These are phyloP conservation scores for Hamamelis virginiana DNA, from an alignment of 164 flowering plant genomes.

Conservation along the genomic window DNA sequence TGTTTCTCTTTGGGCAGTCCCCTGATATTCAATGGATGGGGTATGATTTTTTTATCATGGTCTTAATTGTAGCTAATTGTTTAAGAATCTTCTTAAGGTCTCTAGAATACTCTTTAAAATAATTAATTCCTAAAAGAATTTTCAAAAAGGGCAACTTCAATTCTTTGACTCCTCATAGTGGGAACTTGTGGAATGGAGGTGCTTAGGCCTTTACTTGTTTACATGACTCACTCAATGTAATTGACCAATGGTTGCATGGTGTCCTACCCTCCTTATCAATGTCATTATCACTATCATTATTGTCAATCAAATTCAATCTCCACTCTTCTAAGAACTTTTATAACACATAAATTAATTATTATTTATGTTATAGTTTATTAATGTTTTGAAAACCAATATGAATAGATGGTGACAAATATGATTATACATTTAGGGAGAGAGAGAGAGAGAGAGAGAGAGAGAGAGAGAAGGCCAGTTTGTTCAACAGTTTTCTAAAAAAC, in stretches of 20 bases:
- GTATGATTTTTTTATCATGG: too few species aligned
- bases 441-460: neutral
- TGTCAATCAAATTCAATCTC: constrained; percentile 8
- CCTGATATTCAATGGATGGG: too few species aligned
- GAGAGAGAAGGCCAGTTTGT: neutral
- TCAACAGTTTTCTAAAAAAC: neutral
- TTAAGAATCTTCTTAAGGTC: too few species aligned
- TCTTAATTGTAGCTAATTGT: too few species aligned
- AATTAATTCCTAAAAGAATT: too few species aligned
- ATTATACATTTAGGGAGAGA: neutral
- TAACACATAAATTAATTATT: neutral
- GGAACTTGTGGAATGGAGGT: too few species aligned
- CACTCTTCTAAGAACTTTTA: constrained; percentile 1
- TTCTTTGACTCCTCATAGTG: too few species aligned
- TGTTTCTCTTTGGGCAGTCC: too few species aligned
- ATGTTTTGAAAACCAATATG: neutral
- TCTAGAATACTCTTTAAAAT: too few species aligned
- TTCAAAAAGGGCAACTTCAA: too few species aligned
- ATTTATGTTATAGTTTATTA: neutral
- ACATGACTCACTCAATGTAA: neutral
- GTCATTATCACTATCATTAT: neutral
- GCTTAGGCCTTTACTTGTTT: too few species aligned
- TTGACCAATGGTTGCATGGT: neutral
- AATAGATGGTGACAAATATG: neutral
- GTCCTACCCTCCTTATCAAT: too few species aligned